Evolutionary conservation across 129 eudicot species (phyloP).

Genomic region (Gnaphalium uliginosum): DNA sequence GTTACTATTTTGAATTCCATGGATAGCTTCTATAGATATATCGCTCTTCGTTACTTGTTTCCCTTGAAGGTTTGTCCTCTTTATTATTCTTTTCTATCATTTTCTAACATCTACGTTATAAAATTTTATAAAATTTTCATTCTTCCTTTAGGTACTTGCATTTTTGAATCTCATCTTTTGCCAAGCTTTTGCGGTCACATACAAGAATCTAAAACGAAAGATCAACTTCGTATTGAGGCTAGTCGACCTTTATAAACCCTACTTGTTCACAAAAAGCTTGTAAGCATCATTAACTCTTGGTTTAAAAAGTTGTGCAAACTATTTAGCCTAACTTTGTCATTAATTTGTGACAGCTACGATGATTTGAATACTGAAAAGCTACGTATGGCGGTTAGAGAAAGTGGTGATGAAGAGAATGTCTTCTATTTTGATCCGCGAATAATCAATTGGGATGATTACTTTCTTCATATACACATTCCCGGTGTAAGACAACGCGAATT

Average conservation of each 20-base stretch:
- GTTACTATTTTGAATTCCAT: slow-evolving; percentile 55
- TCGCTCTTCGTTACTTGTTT: slow-evolving; percentile 63
- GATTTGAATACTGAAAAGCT: slow-evolving; percentile 80
- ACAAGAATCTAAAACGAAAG: slow-evolving; percentile 51
- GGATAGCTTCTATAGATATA: slow-evolving; percentile 72
- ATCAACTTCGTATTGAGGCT: slow-evolving; percentile 57
- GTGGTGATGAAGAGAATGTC: slow-evolving; percentile 40
- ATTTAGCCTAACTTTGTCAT: not conserved
- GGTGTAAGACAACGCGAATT: slow-evolving; percentile 69
- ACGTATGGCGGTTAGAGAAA: slow-evolving; percentile 49
- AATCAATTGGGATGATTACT: slow-evolving; percentile 78
- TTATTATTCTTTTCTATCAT: not conserved
- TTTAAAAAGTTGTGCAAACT: not conserved
- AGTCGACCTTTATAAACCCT: slow-evolving; percentile 77
- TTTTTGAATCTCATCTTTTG: slow-evolving; percentile 53
- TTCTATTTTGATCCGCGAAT: slow-evolving; percentile 80
- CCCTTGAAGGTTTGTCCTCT: slow-evolving; percentile 55
- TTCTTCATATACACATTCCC: slow-evolving; percentile 66
- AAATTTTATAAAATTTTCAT: no score
- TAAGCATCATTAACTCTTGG: slow-evolving; percentile 37
- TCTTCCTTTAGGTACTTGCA: slow-evolving; percentile 48
- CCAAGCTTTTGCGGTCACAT: slow-evolving; percentile 56
- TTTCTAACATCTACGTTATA: not conserved
- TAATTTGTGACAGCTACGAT: slow-evolving; percentile 52
- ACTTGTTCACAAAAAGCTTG: slow-evolving; percentile 81